Evolutionary conservation across 108 stramenopile species (phyloP).

Genomic region (Pseudonitzschia multiseries): DNA sequence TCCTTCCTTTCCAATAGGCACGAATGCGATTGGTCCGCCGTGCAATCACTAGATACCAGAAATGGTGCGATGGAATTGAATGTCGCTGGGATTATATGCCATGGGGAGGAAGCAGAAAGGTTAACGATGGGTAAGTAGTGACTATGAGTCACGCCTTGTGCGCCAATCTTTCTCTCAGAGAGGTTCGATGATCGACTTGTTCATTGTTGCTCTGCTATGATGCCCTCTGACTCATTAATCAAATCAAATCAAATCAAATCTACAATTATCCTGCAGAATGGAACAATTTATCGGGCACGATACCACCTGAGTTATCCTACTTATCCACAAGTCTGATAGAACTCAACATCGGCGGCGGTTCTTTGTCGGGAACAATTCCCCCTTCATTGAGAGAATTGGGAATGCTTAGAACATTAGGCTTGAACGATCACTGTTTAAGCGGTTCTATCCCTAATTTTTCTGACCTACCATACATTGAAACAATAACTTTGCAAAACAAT

Average conservation of each 20-base stretch:
- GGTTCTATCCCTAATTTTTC: slow-evolving; percentile 39
- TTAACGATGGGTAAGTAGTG: background rate
- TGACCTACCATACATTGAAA: background rate
- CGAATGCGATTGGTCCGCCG: slow-evolving; percentile 3
- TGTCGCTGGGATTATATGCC: background rate
- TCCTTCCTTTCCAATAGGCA: background rate
- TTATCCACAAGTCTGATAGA: background rate
- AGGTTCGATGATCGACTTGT: no score
- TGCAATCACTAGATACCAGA: background rate
- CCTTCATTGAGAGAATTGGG: slow-evolving; percentile 39
- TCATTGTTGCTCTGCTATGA: background rate
- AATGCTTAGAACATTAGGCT: slow-evolving; percentile 31
- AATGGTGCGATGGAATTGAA: background rate
- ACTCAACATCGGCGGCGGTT: background rate
- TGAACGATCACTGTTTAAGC: slow-evolving; percentile 49
- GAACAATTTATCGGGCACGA: slow-evolving; percentile 5
- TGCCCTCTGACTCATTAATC: background rate
- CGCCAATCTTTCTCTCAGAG: background rate
- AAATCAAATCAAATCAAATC: background rate
- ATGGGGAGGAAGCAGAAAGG: background rate
- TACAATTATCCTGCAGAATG: background rate
- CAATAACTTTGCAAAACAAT: background rate
- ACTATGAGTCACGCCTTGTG: background rate
- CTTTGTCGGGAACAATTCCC: slow-evolving; percentile 22
- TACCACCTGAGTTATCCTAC: background rate